Conservation (phyloP, 805 yeast species). For the Saturnispora besseyi region DNA sequence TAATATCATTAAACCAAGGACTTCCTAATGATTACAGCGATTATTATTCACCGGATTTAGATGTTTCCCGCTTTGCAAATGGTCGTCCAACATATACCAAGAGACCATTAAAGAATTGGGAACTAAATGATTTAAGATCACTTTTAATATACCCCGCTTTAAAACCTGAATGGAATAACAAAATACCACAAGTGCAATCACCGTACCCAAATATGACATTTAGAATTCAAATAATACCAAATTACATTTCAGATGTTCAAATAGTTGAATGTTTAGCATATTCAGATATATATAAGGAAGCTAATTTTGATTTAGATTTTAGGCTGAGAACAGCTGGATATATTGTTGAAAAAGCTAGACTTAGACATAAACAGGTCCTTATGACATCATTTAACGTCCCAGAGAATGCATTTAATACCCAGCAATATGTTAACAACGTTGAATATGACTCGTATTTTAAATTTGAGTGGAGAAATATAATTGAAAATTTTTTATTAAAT, state of each 20-base stretch:
- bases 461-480: slow-evolving; percentile 62
- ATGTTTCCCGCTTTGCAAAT: slow-evolving; percentile 40
- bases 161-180: slow-evolving; percentile 47
- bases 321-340: slow-evolving; percentile 51
- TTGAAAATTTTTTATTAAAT: slow-evolving; percentile 58
- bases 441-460: slow-evolving; percentile 23
- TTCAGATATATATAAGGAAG: slow-evolving; percentile 60
- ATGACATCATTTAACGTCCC: slow-evolving; percentile 20
- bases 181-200: slow-evolving; percentile 36
- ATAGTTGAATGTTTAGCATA: slow-evolving; percentile 42
- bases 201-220: slow-evolving; percentile 31
- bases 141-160: slow-evolving; percentile 44
- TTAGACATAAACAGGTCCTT: slow-evolving; percentile 31
- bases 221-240: slow-evolving; percentile 43
- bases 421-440: slow-evolving; percentile 13
- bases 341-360: slow-evolving; percentile 50
- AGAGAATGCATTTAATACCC: slow-evolving; percentile 14
- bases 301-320: slow-evolving; percentile 45
- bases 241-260: slow-evolving; percentile 39
- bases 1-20: slow-evolving; percentile 35
- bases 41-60: slow-evolving; percentile 50
- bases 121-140: slow-evolving; percentile 58
- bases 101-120: slow-evolving; percentile 62
- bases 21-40: slow-evolving; percentile 44
- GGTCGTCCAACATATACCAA: slow-evolving; percentile 59